phyloP scores from a whole-genome alignment of 1,284 basidiomycete genomes.

The Trichosporon inkin region DNA sequence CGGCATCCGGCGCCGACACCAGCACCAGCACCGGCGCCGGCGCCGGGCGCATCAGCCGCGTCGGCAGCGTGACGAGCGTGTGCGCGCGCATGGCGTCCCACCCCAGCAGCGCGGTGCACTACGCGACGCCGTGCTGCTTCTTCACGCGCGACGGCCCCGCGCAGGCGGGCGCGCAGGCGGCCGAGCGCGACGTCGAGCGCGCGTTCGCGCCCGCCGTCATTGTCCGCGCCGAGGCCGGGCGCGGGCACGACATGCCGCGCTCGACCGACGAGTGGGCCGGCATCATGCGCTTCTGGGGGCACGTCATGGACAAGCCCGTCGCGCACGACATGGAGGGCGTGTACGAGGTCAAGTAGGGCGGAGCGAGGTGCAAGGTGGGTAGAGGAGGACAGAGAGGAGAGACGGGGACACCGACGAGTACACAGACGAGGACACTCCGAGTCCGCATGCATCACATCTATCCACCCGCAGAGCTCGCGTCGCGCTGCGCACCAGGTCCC shows the following conservation, averaged over 20 bases:
- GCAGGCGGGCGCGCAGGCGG: constrained; percentile 47
- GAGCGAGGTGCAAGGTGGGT: neutral
- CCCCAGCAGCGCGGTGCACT: constrained; percentile 60
- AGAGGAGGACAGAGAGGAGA: too few species aligned
- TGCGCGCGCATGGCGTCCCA: constrained; percentile 70
- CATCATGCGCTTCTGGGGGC: constrained; percentile 82
- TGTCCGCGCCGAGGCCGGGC: constrained; percentile 39
- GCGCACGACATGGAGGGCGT: constrained; percentile 59
- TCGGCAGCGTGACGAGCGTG: constrained; percentile 54
- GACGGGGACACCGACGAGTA: too few species aligned
- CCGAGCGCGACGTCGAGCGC: constrained; percentile 57
- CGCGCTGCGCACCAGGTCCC: too few species aligned
- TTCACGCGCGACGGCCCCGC: constrained; percentile 56
- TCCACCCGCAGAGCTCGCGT: too few species aligned
- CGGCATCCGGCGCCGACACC: too few species aligned
- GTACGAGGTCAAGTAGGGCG: constrained; percentile 60
- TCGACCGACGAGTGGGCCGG: constrained; percentile 73
- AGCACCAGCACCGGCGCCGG: neutral
- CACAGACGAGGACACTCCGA: too few species aligned
- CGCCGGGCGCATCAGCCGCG: neutral
- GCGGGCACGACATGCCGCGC: constrained; percentile 64
- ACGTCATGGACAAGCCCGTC: constrained; percentile 57
- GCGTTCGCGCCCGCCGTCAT: constrained; percentile 58
- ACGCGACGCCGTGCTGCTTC: constrained; percentile 58
- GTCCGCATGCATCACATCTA: too few species aligned